Evolutionary conservation across 257 asterid species (phyloP).

Genomic region (Rubia yunnanensis): DNA sequence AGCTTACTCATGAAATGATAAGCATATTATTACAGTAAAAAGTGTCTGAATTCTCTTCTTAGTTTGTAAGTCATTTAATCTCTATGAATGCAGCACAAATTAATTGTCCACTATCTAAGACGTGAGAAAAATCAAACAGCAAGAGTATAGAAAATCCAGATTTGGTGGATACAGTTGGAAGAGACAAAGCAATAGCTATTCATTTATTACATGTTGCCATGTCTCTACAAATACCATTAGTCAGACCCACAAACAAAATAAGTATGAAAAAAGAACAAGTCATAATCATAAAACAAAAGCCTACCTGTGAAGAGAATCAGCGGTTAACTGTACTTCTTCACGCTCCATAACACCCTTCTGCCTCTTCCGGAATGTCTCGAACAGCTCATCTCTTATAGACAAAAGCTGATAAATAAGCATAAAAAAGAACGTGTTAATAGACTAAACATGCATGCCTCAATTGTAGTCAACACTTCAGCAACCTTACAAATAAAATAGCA

Average conservation of each 20-base stretch:
- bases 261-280: not conserved
- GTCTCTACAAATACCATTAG: not conserved
- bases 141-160: not conserved
- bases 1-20: not conserved
- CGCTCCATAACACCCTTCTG: slow-evolving; percentile 90
- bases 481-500: not conserved
- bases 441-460: not conserved
- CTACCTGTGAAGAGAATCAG: slow-evolving; percentile 89
- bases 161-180: not conserved
- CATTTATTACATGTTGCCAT: not conserved
- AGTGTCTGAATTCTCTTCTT: not conserved
- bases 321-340: slow-evolving; percentile 89
- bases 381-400: slow-evolving; percentile 85
- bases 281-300: slow-evolving; percentile 8
- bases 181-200: not conserved
- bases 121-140: not conserved
- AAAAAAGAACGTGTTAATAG: not conserved
- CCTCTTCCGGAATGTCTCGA: slow-evolving; percentile 93
- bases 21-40: not conserved
- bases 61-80: not conserved
- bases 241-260: not conserved
- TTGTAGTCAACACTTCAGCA: not conserved
- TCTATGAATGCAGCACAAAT: not conserved
- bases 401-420: slow-evolving; percentile 39
- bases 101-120: not conserved